These are phyloP conservation scores for Astragalus membranaceus DNA, from an alignment of 306 rosid genomes.

Conservation along the genomic window DNA sequence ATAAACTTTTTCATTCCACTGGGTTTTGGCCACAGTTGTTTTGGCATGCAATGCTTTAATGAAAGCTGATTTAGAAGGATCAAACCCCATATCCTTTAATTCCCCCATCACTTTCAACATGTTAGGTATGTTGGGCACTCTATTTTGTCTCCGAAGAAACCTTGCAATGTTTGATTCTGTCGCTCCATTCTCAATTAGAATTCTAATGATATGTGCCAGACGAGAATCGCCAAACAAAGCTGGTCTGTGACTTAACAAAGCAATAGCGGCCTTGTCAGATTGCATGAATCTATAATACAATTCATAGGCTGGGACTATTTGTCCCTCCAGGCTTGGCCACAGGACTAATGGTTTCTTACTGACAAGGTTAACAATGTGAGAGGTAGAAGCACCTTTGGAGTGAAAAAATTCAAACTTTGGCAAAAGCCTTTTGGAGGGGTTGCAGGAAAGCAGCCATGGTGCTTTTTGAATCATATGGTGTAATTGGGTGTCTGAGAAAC, in stretches of 20 bases:
- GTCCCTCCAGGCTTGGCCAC: not conserved
- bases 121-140: not conserved
- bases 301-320: not conserved
- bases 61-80: constrained; percentile 20
- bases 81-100: constrained; percentile 38
- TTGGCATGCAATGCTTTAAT: constrained; percentile 4
- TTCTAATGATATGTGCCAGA: not conserved
- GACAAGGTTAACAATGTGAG: not conserved
- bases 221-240: not conserved
- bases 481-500: not conserved
- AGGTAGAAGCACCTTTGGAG: too few species aligned
- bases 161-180: too few species aligned
- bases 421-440: too few species aligned
- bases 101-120: constrained; percentile 7
- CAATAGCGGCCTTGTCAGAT: not conserved
- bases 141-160: too few species aligned
- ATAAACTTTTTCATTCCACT: constrained; percentile 30
- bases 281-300: not conserved
- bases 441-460: not conserved
- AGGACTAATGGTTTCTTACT: not conserved
- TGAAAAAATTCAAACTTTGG: too few species aligned
- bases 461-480: not conserved
- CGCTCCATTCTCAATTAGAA: constrained; percentile 12
- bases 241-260: not conserved
- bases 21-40: constrained; percentile 6